Base-by-base conservation (phyloP, 2,329 filamentous ascomycete genomes). In the Penicillium aurantiogriseum region DNA sequence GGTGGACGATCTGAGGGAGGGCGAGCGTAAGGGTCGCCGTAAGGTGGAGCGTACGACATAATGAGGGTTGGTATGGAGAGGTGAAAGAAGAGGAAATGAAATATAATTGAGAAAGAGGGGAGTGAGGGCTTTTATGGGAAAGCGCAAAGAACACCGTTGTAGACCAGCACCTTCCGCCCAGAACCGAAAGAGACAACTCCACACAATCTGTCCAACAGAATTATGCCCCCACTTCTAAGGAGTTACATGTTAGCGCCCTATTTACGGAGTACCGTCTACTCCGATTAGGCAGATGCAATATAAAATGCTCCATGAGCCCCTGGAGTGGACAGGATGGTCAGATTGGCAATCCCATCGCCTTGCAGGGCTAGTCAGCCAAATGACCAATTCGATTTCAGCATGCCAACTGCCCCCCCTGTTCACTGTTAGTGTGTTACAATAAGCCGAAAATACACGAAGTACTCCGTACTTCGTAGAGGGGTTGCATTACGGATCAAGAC, bases 1-100 rank as follows among this genome's bases (percentile, higher is more conserved):
- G 36, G n/a, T 25, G 52, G 52, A n/a, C 44, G 52, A 23, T 55
- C 53, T 55, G 61, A 54, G 10, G 66, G 67, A 23, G 68, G 67
- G 25, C 65, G 66, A 11, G 60, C 57, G 40, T 66, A 69, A 17
- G 63, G 63, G 15, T 59, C 57, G 27, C 56, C 60, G 51, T 64
- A 67, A 47, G 54, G 43, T 15, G 45, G 49, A 35, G 48, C 52
- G 64, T 65, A 69, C 29, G 63, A 57, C 67, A 68, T 69, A 27
- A 40, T 59, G 53, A 33, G 21, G 21, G 42, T 29, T 15, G 33
- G 9, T 27, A 21, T 31, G 40, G 21, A 17, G 44, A 19, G 43
- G 13, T 31, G 6, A 45, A 47, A 36, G 40, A 48, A 57, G 40
- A 50, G 19, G 42, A 39, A 27, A 43, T 7, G 9, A 13, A 25